Evolutionary conservation across 768 basidiomycete species (phyloP), one percentile per base, ranked within the genome.

Genomic region (Cystofilobasidium capitatum): DNA sequence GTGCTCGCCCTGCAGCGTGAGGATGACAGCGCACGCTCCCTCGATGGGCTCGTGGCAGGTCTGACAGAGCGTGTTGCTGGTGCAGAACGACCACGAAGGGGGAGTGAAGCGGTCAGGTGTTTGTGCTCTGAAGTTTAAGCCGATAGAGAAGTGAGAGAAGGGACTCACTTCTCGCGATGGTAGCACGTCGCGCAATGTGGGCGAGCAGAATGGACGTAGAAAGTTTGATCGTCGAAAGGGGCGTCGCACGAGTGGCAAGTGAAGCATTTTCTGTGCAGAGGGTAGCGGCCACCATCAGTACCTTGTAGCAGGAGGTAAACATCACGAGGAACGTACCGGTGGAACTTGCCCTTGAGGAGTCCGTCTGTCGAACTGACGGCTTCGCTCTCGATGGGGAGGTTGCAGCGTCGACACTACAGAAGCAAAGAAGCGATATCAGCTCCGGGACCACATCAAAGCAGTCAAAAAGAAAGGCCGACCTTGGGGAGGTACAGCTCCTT

Each of bases 401-500:
- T 84, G 76, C 92, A 97, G 54, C 91, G 82, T 39, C 91, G 88
- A 74, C 92, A 96, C 88, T 91, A 71, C 24, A 20, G 36, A 42
- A 59, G 29, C 36, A 51, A 59, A 59, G 54, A 26, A 37, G 65
- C 58, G 51, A 62, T 40, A 65, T 69, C 65, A 64, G 24, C 36
- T 42, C 45, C 62, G 61, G 29, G 59, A 62, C 47, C 54, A 59
- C 59, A 42, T 63, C 1, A 20, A 42, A 29, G 20, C 70, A 37
- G 29, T 51, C 37, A 40, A 62, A 29, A 69, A 42, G 70, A 49
- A 39, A 36, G 42, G 64, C 83, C 47, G 70, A 88, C 89, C 81
- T 91, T 91, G 69, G 92, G 92, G 70, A 96, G 78, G 79, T 94
- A 96, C 86, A 93, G 88, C 73, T 88, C 85, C 81, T 94, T 96